Conservation (phyloP, 805 yeast genomes). For the Wickerhamiella allomyrinae region DNA sequence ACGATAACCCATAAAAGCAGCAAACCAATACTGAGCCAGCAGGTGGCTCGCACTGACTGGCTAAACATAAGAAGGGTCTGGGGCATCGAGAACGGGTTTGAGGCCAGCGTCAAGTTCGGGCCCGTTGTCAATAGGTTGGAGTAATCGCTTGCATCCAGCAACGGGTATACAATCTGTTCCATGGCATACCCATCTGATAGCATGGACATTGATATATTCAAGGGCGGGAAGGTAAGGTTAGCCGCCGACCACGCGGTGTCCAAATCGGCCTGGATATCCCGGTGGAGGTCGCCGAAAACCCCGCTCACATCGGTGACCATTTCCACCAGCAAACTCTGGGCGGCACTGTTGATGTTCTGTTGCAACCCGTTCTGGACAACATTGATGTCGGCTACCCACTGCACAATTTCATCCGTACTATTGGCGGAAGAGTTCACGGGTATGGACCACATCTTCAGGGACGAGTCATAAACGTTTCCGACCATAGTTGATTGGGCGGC, state of each 20-base stretch:
- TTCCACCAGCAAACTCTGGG: background rate
- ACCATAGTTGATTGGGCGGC: background rate
- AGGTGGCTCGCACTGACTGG: background rate
- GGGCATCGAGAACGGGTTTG: background rate
- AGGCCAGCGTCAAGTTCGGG: background rate
- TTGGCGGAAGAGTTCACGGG: background rate
- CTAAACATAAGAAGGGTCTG: background rate
- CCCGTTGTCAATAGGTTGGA: background rate
- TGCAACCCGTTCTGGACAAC: background rate
- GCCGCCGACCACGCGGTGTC: background rate
- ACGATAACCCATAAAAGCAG: constrained; percentile 7
- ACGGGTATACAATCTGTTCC: constrained; percentile 1
- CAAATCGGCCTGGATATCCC: background rate
- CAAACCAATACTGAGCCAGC: constrained; percentile 2
- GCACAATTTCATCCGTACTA: background rate
- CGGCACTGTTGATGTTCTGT: background rate
- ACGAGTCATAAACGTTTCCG: background rate
- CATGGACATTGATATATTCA: background rate
- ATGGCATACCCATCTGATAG: constrained; percentile 3
- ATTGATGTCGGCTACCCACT: background rate
- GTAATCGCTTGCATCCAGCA: background rate
- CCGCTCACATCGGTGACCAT: constrained; percentile 3
- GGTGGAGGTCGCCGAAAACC: background rate
- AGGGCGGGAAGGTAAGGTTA: background rate
- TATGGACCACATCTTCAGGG: background rate